Conservation (phyloP, 148 eudicot species). For the Agrostemma githago region DNA sequence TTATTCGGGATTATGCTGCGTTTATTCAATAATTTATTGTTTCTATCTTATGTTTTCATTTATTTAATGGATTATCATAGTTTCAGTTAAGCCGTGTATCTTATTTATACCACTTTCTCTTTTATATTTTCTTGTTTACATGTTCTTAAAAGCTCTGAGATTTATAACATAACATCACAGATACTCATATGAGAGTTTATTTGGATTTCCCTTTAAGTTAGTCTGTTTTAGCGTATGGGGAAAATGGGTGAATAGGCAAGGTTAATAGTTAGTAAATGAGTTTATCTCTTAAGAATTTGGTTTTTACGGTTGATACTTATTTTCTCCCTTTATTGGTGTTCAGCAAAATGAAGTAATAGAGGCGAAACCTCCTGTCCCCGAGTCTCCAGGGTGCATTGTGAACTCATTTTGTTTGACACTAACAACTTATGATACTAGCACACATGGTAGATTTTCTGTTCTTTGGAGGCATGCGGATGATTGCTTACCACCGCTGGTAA, state of each 20-base stretch:
- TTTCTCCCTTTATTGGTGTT: constrained; percentile 17
- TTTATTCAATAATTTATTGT: too few relatives aligned
- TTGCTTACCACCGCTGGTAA: constrained; percentile 88
- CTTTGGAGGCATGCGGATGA: constrained; percentile 98
- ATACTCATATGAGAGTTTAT: too few relatives aligned
- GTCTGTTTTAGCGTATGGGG: not conserved
- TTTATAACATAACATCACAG: too few relatives aligned
- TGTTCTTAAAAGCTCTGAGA: too few relatives aligned
- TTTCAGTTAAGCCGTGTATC: too few relatives aligned
- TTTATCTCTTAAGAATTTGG: not conserved
- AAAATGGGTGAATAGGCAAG: not conserved
- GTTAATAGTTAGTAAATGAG: not conserved
- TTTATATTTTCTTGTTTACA: too few relatives aligned
- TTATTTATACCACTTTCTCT: too few relatives aligned
- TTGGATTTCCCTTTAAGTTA: not conserved
- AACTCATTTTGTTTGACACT: constrained; percentile 93
- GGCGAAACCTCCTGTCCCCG: constrained; percentile 75
- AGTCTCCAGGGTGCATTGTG: constrained; percentile 64
- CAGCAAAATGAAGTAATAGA: constrained; percentile 74
- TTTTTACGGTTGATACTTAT: not conserved
- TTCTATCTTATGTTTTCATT: too few relatives aligned
- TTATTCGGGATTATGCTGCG: too few relatives aligned
- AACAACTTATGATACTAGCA: constrained; percentile 96
- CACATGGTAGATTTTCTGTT: constrained; percentile 98
- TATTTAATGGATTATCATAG: too few relatives aligned